Conservation (phyloP, 306 rosid genomes). For the Medicago lupulina region DNA sequence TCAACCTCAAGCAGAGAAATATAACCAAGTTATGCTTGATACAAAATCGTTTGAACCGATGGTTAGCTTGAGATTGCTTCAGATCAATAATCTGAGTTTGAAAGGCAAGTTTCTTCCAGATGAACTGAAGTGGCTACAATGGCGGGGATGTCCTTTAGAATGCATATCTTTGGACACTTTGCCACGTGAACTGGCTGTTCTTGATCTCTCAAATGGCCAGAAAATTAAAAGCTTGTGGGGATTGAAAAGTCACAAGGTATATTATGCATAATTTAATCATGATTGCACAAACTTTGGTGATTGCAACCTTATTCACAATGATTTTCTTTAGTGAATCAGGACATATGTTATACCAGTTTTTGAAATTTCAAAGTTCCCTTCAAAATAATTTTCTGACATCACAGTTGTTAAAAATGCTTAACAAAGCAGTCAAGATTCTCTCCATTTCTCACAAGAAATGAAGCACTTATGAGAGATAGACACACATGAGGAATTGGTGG, state of each 20-base stretch:
- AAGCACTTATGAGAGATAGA: no score
- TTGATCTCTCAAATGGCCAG: constrained; percentile 63
- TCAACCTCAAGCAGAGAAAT: constrained; percentile 40
- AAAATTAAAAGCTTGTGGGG: constrained; percentile 49
- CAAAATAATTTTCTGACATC: no score
- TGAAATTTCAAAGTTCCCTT: not conserved
- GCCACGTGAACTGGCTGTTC: constrained; percentile 60
- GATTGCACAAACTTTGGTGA: constrained; percentile 1
- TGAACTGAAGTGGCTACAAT: constrained; percentile 70
- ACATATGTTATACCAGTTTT: not conserved
- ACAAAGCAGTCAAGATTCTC: no score
- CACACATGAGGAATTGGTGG: no score
- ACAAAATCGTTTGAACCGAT: constrained; percentile 53
- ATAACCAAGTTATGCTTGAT: constrained; percentile 34
- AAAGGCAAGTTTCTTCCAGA: constrained; percentile 61
- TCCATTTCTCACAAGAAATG: no score
- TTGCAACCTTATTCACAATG: not conserved
- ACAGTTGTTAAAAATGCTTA: no score
- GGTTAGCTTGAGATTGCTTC: constrained; percentile 59
- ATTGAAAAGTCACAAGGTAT: constrained; percentile 42
- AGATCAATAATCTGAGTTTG: constrained; percentile 58
- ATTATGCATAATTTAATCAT: not conserved
- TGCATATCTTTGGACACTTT: constrained; percentile 50
- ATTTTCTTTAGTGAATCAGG: not conserved
- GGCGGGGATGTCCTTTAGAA: constrained; percentile 65